A percentile compares a stretch with the other conserved stretches of the same genome.
These are phyloP conservation scores for Dictyophora rubrovolvata DNA, from an alignment of 768 basidiomycete genomes.

Conservation along the genomic window DNA sequence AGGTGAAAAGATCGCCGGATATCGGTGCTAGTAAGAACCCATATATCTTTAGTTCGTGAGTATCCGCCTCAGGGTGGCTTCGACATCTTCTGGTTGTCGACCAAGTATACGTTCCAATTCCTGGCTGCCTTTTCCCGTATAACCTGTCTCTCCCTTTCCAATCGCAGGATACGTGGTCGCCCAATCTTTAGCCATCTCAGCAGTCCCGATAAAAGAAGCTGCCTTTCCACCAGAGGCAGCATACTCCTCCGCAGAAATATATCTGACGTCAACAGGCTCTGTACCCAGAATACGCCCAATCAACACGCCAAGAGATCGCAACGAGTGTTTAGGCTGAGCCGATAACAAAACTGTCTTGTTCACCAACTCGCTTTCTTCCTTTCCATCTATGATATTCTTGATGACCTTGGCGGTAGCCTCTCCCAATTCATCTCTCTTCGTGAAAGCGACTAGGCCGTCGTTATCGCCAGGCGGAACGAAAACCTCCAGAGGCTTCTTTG, in stretches of 20 bases:
- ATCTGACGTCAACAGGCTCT: conserved; percentile 10
- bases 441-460: conserved; percentile 23
- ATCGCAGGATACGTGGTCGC: conserved; percentile 23
- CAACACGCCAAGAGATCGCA: conserved; percentile 18
- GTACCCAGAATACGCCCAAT: conserved; percentile 15
- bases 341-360: conserved; percentile 22
- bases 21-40: too few relatives aligned
- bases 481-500: conserved; percentile 17
- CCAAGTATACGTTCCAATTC: conserved; percentile 20
- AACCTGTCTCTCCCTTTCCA: conserved; percentile 20
- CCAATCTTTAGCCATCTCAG: conserved; percentile 20
- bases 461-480: conserved; percentile 24
- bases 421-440: conserved; percentile 25
- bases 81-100: conserved; percentile 18
- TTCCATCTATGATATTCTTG: conserved; percentile 13
- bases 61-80: conserved; percentile 18
- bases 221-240: conserved; percentile 3
- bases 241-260: conserved; percentile 20
- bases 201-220: conserved; percentile 10
- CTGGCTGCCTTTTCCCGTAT: conserved; percentile 15
- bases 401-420: conserved; percentile 27
- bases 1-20: too few relatives aligned
- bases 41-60: background rate
- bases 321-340: conserved; percentile 16
- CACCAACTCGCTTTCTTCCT: conserved; percentile 14